Percentiles rank a stretch among this genome's conserved stretches.
Conservation (phyloP, 2,329 filamentous ascomycete species). For the Paraconiothyrium sp. region DNA sequence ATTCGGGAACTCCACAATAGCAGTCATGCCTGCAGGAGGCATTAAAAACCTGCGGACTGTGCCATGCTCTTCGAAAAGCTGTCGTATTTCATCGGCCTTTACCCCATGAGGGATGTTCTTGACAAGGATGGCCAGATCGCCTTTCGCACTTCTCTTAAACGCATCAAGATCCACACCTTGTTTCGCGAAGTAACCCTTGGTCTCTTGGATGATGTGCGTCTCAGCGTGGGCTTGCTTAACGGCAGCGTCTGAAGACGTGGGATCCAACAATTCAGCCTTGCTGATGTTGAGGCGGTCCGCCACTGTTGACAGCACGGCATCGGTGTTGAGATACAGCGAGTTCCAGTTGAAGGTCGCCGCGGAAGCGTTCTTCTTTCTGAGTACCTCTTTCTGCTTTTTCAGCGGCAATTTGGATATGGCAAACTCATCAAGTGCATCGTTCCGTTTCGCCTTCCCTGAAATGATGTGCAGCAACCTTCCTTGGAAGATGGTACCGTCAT, state of each 20-base stretch:
- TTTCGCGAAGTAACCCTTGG: slow-evolving; percentile 86
- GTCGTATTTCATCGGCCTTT: slow-evolving; percentile 78
- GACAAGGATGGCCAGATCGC: slow-evolving; percentile 86
- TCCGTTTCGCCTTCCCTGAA: slow-evolving; percentile 82
- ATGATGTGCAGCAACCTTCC: slow-evolving; percentile 91
- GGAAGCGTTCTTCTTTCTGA: slow-evolving; percentile 81
- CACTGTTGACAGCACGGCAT: slow-evolving; percentile 91
- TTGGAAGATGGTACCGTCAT: slow-evolving; percentile 89
- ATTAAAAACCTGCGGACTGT: slow-evolving; percentile 84
- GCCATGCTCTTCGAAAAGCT: slow-evolving; percentile 86
- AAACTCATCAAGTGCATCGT: slow-evolving; percentile 85
- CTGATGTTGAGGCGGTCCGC: slow-evolving; percentile 86
- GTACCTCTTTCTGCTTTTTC: slow-evolving; percentile 93
- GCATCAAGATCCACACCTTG: slow-evolving; percentile 92
- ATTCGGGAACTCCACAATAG: slow-evolving; percentile 88
- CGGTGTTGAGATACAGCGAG: slow-evolving; percentile 96
- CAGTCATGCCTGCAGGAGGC: slow-evolving; percentile 91
- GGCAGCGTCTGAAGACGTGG: slow-evolving; percentile 92
- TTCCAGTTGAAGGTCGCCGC: slow-evolving; percentile 94
- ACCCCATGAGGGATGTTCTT: slow-evolving; percentile 95
- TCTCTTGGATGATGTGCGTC: slow-evolving; percentile 95
- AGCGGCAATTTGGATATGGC: slow-evolving; percentile 89
- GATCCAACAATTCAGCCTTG: slow-evolving; percentile 91
- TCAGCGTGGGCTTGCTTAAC: slow-evolving; percentile 97
- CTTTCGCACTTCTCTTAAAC: slow-evolving; percentile 85